phyloP scores from a whole-genome alignment of 345 rosid species.

The Turritis glabra region DNA sequence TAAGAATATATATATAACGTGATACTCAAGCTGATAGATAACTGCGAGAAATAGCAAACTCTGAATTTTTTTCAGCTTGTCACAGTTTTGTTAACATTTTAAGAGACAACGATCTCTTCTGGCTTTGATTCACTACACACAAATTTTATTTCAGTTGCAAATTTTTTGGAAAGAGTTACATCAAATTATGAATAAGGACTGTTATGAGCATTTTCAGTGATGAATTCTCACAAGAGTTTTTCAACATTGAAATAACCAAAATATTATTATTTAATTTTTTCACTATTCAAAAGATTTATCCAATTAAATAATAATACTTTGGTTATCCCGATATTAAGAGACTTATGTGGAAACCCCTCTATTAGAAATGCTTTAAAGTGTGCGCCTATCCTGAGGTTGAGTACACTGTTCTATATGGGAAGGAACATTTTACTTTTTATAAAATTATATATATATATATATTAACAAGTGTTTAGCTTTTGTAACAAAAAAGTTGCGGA shows the following conservation, averaged over 20 bases:
- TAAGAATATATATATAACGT: too few species aligned
- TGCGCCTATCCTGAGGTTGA: neutral
- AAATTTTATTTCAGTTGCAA: neutral
- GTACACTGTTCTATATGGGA: neutral
- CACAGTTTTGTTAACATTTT: constrained; percentile 25
- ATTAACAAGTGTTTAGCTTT: neutral
- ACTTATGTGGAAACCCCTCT: too few species aligned
- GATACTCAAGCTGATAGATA: too few species aligned
- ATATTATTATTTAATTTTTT: too few species aligned
- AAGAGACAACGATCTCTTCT: constrained; percentile 20
- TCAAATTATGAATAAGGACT: constrained; percentile 12
- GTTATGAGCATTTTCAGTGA: too few species aligned
- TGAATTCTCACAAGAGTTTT: too few species aligned
- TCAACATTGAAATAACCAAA: too few species aligned
- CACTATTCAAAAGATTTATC: too few species aligned
- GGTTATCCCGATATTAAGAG: too few species aligned
- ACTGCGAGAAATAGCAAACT: constrained; percentile 20
- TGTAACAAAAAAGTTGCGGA: too few species aligned
- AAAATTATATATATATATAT: neutral
- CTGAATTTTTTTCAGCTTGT: neutral
- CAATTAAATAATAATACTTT: too few species aligned
- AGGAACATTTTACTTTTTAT: neutral
- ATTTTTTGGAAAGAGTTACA: neutral
- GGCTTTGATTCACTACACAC: constrained; percentile 24
- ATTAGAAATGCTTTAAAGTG: neutral